These are phyloP conservation scores for Pseudomassariella vexata DNA, from an alignment of 2,329 filamentous ascomycete species.

Conservation along the genomic window DNA sequence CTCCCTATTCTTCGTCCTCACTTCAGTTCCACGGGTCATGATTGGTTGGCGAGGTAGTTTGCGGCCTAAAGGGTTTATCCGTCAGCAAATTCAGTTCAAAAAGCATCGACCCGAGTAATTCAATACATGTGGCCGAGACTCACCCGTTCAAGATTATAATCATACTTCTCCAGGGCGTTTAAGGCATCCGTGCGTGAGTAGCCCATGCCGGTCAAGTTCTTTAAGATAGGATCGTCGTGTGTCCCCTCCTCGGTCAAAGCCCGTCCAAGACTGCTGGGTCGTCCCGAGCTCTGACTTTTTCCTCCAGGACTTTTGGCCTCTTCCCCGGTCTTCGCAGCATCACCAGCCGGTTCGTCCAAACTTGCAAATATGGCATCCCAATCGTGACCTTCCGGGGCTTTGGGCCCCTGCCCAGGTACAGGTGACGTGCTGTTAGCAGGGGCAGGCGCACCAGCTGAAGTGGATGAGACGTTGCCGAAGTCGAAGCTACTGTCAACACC, in stretches of 20 bases:
- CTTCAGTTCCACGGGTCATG: too few species aligned
- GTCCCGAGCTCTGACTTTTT: conserved; percentile 15
- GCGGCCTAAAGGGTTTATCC: conserved; percentile 4
- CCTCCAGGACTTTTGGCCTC: conserved; percentile 16
- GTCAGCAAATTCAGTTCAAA: neutral
- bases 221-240: conserved; percentile 87
- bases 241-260: conserved; percentile 68
- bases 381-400: conserved; percentile 58
- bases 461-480: conserved; percentile 42
- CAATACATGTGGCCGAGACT: conserved; percentile 27
- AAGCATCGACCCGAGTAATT: neutral
- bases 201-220: conserved; percentile 85
- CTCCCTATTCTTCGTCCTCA: neutral
- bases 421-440: conserved; percentile 23
- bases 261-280: conserved; percentile 42
- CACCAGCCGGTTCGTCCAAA: conserved; percentile 51
- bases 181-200: conserved; percentile 71
- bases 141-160: conserved; percentile 95
- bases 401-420: conserved; percentile 31
- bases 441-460: conserved; percentile 22
- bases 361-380: conserved; percentile 94
- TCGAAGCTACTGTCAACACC: conserved; percentile 54
- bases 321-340: conserved; percentile 18
- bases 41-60: conserved; percentile 6
- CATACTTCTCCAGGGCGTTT: conserved; percentile 81